A percentile compares a stretch with the other conserved stretches of the same genome.
Evolutionary conservation across 2,329 filamentous ascomycete genomes (phyloP).

Genomic region (Pseudogymnoascus sp.): DNA sequence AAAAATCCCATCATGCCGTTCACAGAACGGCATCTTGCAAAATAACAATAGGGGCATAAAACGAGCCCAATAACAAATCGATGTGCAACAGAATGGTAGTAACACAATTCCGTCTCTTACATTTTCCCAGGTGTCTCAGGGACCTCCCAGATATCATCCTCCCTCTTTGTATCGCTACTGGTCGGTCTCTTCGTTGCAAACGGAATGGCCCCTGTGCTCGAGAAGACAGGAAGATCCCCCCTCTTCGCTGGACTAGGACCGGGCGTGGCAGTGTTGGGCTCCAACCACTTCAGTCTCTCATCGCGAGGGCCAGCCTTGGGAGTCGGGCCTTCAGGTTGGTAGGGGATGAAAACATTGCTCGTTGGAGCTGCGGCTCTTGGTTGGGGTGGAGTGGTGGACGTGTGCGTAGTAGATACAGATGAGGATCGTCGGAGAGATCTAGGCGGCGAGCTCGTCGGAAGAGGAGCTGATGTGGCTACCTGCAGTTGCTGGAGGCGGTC

Average conservation of each 20-base stretch:
- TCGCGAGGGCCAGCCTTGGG: slow-evolving; percentile 34
- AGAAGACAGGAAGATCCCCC: slow-evolving; percentile 27
- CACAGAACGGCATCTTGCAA: background rate
- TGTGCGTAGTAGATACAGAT: background rate
- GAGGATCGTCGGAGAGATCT: slow-evolving; percentile 5
- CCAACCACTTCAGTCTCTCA: slow-evolving; percentile 44
- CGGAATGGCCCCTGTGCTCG: slow-evolving; percentile 26
- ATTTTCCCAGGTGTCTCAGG: slow-evolving; percentile 1
- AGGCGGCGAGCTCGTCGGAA: slow-evolving; percentile 23
- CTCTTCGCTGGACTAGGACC: slow-evolving; percentile 22
- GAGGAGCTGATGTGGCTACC: slow-evolving; percentile 18
- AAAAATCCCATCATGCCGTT: background rate
- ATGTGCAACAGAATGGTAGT: background rate
- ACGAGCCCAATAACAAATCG: background rate
- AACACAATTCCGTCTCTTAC: background rate
- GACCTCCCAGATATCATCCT: background rate
- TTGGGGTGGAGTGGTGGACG: background rate
- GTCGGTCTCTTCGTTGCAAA: slow-evolving; percentile 17
- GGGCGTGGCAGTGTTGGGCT: slow-evolving; percentile 35
- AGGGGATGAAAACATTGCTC: slow-evolving; percentile 44
- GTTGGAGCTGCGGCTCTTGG: slow-evolving; percentile 13
- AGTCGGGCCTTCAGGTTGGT: slow-evolving; percentile 47
- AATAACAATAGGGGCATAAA: background rate
- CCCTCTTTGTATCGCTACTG: background rate
- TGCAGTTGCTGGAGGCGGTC: slow-evolving; percentile 17